These are phyloP conservation scores for Malassezia equina DNA, from an alignment of 1,284 basidiomycete genomes.

Conservation along the genomic window DNA sequence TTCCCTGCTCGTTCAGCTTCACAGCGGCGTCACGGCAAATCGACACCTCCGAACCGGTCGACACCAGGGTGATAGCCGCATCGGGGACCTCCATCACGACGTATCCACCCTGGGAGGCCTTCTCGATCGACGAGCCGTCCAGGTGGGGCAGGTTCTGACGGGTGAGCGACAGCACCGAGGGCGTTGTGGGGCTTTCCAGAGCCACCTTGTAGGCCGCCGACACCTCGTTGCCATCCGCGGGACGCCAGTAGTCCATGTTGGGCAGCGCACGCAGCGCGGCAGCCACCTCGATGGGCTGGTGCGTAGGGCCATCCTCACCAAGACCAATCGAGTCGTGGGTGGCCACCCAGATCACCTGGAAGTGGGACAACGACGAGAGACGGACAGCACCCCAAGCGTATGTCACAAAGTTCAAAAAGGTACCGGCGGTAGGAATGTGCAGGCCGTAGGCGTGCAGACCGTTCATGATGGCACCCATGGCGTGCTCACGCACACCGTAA, in stretches of 20 bases:
- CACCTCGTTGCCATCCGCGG: slow-evolving; percentile 87
- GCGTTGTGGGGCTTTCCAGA: slow-evolving; percentile 63
- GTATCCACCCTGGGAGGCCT: slow-evolving; percentile 75
- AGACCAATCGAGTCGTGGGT: slow-evolving; percentile 51
- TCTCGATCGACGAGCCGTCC: slow-evolving; percentile 74
- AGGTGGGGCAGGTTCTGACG: slow-evolving; percentile 89
- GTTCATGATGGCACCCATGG: slow-evolving; percentile 89
- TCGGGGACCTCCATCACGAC: slow-evolving; percentile 68
- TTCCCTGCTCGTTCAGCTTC: slow-evolving; percentile 57
- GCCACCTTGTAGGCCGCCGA: slow-evolving; percentile 78
- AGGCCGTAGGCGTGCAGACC: slow-evolving; percentile 73
- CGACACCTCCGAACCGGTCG: slow-evolving; percentile 75
- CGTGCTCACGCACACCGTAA: slow-evolving; percentile 94
- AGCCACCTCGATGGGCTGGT: slow-evolving; percentile 84
- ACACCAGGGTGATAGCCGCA: slow-evolving; percentile 72
- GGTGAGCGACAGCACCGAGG: slow-evolving; percentile 71
- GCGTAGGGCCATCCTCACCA: slow-evolving; percentile 90
- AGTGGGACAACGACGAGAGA: slow-evolving; percentile 74
- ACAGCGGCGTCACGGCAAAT: slow-evolving; percentile 75
- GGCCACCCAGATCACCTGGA: slow-evolving; percentile 86
- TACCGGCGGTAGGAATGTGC: slow-evolving; percentile 61
- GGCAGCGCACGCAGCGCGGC: slow-evolving; percentile 77
- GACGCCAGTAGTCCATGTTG: slow-evolving; percentile 62
- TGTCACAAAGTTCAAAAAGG: slow-evolving; percentile 72
- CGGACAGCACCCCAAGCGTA: slow-evolving; percentile 86